Evolutionary conservation across 441 rosid species (phyloP), one percentile per base, ranked within the genome.

Genomic region (Populus trichocarpa): DNA sequence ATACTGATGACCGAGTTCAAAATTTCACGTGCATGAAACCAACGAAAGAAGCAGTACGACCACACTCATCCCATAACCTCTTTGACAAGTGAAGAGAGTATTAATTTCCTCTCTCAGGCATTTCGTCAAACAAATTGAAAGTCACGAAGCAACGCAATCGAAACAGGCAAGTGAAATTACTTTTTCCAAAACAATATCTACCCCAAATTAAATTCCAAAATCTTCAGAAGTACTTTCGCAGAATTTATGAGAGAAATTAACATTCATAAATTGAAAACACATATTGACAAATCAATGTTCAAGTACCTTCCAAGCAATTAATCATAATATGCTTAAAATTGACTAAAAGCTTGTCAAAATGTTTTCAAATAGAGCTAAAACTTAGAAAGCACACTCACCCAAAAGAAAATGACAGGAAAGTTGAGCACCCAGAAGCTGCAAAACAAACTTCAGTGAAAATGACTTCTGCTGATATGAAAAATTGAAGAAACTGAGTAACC

Each of bases 381-480:
- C 16, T 40, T 8, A 2, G 7, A 57, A 50, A 26, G 33, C 22
- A 13, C 30, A 67, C 32, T 50, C 72, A 67, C 66, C 42, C 53
- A n/a, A n/a, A 5, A 57, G 22, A 18, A 66, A 30, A 23, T 65
- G 69, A 23, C 8, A 1, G 33, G 8, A 40, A 63, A 65, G 6
- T 20, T 26, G 25, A 75, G 64, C 20, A 66, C 35, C 61, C 3
- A 46, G 42, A 75, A 75, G 71, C 42, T 75, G 38, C 77, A 67
- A 18, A 32, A 66, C 69, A 12, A 74, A 38, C 67, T 26, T 38
- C 38, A 42, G 26, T 40, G 77, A 65, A 35, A 74, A 40, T 22
- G 73, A 53, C 67, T 33, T 12, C 6, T 53, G 57, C 23, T 38
- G 35, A 35, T 23, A 50, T 50, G 67, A 76, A 75, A 75, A 30